Percentiles rank a stretch among this genome's conserved stretches.
These are phyloP conservation scores for Zostera marina DNA, from an alignment of 116 monocot species.

Conservation along the genomic window DNA sequence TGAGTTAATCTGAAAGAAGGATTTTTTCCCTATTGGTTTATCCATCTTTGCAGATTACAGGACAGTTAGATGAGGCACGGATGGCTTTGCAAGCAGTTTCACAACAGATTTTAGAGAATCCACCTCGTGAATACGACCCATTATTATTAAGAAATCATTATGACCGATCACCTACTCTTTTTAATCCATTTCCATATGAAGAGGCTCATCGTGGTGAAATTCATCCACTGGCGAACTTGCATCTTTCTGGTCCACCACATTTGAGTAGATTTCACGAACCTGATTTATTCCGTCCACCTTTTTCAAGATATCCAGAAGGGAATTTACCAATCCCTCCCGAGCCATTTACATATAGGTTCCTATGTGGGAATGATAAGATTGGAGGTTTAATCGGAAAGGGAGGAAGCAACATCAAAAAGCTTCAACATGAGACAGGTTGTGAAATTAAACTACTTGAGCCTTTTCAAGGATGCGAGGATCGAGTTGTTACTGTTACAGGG, in stretches of 20 bases:
- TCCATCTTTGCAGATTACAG: slow-evolving; percentile 36
- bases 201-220: slow-evolving; percentile 18
- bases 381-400: slow-evolving; percentile 86
- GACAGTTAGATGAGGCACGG: slow-evolving; percentile 42
- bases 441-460: slow-evolving; percentile 73
- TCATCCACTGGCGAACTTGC: slow-evolving; percentile 24
- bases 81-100: slow-evolving; percentile 67
- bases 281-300: slow-evolving; percentile 28
- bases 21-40: background rate
- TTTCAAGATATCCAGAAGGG: slow-evolving; percentile 40
- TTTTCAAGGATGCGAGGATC: slow-evolving; percentile 46
- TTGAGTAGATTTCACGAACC: slow-evolving; percentile 33
- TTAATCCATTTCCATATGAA: slow-evolving; percentile 19
- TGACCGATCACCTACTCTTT: slow-evolving; percentile 27
- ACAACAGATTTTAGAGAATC: slow-evolving; percentile 58
- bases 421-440: slow-evolving; percentile 76
- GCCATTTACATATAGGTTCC: slow-evolving; percentile 38
- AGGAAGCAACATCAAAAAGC: slow-evolving; percentile 51
- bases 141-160: slow-evolving; percentile 16
- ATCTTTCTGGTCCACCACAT: slow-evolving; percentile 32
- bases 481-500: slow-evolving; percentile 61
- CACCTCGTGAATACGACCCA: slow-evolving; percentile 45
- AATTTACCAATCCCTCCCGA: slow-evolving; percentile 32
- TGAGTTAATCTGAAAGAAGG: background rate
- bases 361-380: slow-evolving; percentile 76